These are phyloP conservation scores for Pseudogymnoascus sp. DNA, from an alignment of 2,329 filamentous ascomycete genomes.

Conservation along the genomic window DNA sequence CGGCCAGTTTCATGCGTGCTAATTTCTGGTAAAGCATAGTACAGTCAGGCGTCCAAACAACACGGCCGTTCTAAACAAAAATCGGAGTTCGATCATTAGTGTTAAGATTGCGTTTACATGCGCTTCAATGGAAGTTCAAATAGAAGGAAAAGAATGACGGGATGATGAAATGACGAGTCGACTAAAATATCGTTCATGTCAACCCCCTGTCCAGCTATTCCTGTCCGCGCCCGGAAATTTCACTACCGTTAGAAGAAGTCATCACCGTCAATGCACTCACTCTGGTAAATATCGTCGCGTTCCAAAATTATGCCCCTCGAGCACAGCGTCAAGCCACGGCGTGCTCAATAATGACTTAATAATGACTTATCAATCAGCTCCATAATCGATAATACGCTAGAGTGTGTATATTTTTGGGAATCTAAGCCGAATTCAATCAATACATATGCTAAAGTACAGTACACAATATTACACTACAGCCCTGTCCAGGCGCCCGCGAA, in stretches of 20 bases:
- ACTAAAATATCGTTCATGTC: neutral
- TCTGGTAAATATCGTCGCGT: neutral
- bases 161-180: neutral
- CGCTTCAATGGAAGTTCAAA: slow-evolving; percentile 2
- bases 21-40: slow-evolving; percentile 8
- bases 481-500: slow-evolving; percentile 4
- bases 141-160: neutral
- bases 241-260: neutral
- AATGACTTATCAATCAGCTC: neutral
- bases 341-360: slow-evolving; percentile 1
- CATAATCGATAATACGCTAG: slow-evolving; percentile 1
- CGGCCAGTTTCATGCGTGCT: slow-evolving; percentile 1
- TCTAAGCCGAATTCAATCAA: slow-evolving; percentile 5
- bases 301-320: neutral
- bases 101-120: slow-evolving; percentile 3
- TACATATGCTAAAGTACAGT: slow-evolving; percentile 11
- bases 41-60: slow-evolving; percentile 6
- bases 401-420: slow-evolving; percentile 2
- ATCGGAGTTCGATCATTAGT: neutral
- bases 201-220: neutral
- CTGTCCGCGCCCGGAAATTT: neutral
- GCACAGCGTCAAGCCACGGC: neutral
- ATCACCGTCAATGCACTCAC: neutral
- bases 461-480: slow-evolving; percentile 9
- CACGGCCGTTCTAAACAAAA: slow-evolving; percentile 1